Percentiles rank a stretch among this genome's conserved stretches.
phyloP scores from a whole-genome alignment of 1,139 yeast genomes.

The Geotrichum phurueaensis region DNA sequence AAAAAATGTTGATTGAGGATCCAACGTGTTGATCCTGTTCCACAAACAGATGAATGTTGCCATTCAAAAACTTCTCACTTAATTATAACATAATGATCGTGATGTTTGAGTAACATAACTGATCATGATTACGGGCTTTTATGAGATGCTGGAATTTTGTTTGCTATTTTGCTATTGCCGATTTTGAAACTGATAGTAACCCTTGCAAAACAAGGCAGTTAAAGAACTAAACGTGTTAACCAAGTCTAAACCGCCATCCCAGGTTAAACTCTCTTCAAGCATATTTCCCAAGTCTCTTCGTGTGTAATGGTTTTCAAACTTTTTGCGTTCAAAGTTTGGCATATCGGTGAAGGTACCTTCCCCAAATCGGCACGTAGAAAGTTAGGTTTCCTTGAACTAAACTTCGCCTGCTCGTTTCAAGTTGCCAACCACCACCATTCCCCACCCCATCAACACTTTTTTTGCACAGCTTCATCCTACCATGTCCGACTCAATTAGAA shows the following conservation, averaged over 20 bases:
- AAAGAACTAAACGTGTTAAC: too few relatives aligned
- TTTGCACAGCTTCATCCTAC: background rate
- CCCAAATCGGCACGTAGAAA: background rate
- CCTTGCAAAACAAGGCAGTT: too few relatives aligned
- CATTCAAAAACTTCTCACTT: too few relatives aligned
- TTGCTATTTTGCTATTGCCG: too few relatives aligned
- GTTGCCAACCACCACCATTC: background rate
- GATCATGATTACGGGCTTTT: too few relatives aligned
- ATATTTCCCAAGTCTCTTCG: background rate
- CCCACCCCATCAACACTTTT: background rate
- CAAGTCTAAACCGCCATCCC: too few relatives aligned
- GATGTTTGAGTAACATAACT: too few relatives aligned
- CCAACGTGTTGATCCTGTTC: background rate
- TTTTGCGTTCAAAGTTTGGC: background rate
- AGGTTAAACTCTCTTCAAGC: background rate
- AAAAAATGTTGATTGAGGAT: too few relatives aligned
- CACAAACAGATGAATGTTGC: background rate
- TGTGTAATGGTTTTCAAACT: background rate
- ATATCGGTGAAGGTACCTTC: background rate
- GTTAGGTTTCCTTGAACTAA: background rate
- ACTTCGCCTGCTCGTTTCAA: background rate
- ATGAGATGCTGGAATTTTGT: too few relatives aligned
- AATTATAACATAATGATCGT: too few relatives aligned
- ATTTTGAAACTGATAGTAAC: too few relatives aligned
- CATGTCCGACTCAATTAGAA: slow-evolving; percentile 21